Conservation (phyloP, 345 rosid genomes). For the Durio zibethinus region DNA sequence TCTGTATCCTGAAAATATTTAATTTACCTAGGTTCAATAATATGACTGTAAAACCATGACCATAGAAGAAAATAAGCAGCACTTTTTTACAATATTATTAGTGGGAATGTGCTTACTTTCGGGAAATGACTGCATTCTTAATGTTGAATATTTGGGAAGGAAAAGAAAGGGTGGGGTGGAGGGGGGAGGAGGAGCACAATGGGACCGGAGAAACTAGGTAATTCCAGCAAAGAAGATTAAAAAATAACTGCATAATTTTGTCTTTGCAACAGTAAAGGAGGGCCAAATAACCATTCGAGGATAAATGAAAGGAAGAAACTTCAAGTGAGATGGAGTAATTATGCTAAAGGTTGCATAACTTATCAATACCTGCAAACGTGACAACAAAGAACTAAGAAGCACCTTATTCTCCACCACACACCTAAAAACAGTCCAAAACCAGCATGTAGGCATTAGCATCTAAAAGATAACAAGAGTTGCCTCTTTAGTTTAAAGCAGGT, state of each 20-base stretch:
- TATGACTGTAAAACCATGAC: background rate
- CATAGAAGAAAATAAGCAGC: background rate
- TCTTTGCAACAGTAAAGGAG: background rate
- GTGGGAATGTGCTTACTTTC: background rate
- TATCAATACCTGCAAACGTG: conserved; percentile 60
- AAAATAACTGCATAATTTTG: background rate
- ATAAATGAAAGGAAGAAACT: background rate
- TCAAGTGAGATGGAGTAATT: background rate
- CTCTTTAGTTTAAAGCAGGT: background rate
- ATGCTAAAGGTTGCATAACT: background rate
- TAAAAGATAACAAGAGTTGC: background rate
- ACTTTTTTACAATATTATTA: background rate
- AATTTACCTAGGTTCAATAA: background rate
- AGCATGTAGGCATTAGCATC: conserved; percentile 7
- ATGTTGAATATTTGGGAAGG: background rate
- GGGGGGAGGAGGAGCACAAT: background rate
- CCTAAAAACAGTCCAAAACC: conserved; percentile 40
- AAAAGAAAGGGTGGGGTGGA: background rate
- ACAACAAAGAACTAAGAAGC: conserved; percentile 72
- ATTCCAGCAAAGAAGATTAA: background rate
- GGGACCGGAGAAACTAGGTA: background rate
- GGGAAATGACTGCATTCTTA: background rate
- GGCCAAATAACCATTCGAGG: background rate
- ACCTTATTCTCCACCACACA: conserved; percentile 96
- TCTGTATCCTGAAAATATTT: conserved; percentile 54